Conservation (phyloP, 805 yeast species). For the Saturnispora sanitii region DNA sequence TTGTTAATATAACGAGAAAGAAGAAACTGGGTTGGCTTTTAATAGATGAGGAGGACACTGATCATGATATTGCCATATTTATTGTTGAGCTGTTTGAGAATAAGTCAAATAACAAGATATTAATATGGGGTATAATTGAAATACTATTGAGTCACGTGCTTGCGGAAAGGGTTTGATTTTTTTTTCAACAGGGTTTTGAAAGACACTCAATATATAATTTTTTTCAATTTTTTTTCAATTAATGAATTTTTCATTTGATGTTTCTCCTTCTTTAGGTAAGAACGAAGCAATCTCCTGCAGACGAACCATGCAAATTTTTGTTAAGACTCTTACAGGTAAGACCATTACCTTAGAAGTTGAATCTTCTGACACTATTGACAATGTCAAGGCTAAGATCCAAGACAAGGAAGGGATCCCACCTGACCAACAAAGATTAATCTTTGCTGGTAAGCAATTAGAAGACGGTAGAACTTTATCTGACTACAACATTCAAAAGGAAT, state of each 20-base stretch:
- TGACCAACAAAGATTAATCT: constrained; percentile 94
- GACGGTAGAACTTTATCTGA: constrained; percentile 94
- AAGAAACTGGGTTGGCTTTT: background rate
- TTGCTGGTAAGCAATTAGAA: constrained; percentile 96
- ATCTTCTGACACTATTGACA: constrained; percentile 95
- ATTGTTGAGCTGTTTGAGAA: background rate
- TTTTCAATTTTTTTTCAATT: background rate
- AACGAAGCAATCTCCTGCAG: constrained; percentile 66
- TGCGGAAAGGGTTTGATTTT: constrained; percentile 4
- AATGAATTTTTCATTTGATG: background rate
- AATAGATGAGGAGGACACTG: background rate
- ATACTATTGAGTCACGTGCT: constrained; percentile 6
- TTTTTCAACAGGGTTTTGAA: background rate
- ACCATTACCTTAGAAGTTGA: constrained; percentile 88
- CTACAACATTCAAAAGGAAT: constrained; percentile 98
- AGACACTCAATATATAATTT: background rate
- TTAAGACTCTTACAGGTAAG: constrained; percentile 52
- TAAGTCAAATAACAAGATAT: constrained; percentile 1
- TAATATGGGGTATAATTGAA: background rate
- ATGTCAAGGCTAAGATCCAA: constrained; percentile 92
- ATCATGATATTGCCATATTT: background rate
- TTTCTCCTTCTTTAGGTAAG: constrained; percentile 25
- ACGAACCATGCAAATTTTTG: constrained; percentile 67
- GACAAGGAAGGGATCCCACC: constrained; percentile 98
- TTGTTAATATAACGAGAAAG: background rate